These are phyloP conservation scores for Aspergillus cejpii DNA, from an alignment of 2,329 filamentous ascomycete genomes.

Conservation along the genomic window DNA sequence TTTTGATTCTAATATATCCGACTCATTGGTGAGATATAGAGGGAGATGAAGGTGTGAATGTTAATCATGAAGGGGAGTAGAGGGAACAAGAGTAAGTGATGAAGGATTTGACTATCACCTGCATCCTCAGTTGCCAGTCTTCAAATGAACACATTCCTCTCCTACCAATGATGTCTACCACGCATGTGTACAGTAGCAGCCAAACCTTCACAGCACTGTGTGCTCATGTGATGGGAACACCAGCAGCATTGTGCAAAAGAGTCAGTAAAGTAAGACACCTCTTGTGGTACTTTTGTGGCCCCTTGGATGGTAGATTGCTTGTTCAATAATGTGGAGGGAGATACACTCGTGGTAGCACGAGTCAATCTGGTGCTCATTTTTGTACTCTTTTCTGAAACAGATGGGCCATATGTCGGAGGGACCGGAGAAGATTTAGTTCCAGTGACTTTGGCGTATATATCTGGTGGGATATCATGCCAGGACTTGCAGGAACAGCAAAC, in stretches of 20 bases:
- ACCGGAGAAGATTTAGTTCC: slow-evolving; percentile 18
- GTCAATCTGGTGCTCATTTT: background rate
- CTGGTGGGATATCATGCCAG: slow-evolving; percentile 41
- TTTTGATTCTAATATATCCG: no score
- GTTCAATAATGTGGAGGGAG: background rate
- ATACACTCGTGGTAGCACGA: background rate
- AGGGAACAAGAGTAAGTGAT: no score
- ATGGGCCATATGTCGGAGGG: background rate
- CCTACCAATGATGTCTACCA: slow-evolving; percentile 43
- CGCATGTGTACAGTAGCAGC: slow-evolving; percentile 60
- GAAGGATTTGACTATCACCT: no score
- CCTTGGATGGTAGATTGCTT: slow-evolving; percentile 2
- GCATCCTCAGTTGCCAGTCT: no score
- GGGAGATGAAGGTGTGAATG: no score
- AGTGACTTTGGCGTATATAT: slow-evolving; percentile 34
- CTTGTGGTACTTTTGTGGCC: slow-evolving; percentile 8
- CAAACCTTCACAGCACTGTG: slow-evolving; percentile 61
- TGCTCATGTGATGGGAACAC: slow-evolving; percentile 66
- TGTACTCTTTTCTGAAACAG: background rate
- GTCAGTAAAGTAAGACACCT: slow-evolving; percentile 11
- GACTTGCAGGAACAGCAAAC: slow-evolving; percentile 41
- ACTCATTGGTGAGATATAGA: no score
- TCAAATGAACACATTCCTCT: no score
- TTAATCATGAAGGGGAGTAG: no score
- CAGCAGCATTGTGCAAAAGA: slow-evolving; percentile 63